A percentile compares a stretch with the other conserved stretches of the same genome.
Conservation (phyloP, 768 basidiomycete species). For the Asterophora parasitica region DNA sequence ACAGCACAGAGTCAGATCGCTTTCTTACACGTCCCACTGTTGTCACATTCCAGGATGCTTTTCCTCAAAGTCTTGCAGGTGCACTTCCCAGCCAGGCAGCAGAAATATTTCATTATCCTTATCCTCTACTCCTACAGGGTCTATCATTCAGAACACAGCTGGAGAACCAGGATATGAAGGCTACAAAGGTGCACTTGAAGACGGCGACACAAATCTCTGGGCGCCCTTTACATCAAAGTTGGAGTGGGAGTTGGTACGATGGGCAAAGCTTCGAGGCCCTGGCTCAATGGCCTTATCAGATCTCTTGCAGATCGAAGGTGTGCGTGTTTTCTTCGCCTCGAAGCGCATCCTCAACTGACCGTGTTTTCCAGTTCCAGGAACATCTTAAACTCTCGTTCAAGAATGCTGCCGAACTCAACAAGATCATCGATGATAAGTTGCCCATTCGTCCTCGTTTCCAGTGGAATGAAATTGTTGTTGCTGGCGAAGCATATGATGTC, state of each 20-base stretch:
- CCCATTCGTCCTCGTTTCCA: conserved; percentile 23
- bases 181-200: no score
- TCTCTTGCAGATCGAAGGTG: conserved; percentile 33
- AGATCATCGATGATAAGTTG: conserved; percentile 22
- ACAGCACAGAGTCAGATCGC: no score
- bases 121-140: no score
- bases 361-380: conserved; percentile 17
- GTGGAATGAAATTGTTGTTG: conserved; percentile 22
- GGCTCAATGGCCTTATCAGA: conserved; percentile 35
- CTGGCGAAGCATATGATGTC: conserved; percentile 25
- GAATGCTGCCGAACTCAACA: conserved; percentile 22
- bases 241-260: conserved; percentile 37
- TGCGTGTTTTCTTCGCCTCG: conserved; percentile 18
- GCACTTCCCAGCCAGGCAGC: no score
- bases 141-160: no score
- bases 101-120: no score
- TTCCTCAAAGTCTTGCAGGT: no score
- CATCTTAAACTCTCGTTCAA: conserved; percentile 22
- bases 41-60: no score
- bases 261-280: conserved; percentile 33
- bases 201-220: conserved; percentile 18
- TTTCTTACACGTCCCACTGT: no score
- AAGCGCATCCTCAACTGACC: conserved; percentile 3
- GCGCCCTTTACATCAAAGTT: conserved; percentile 30
- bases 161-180: no score